phyloP scores from a whole-genome alignment of 805 yeast species.

The Starmerella ratchasimensis region DNA sequence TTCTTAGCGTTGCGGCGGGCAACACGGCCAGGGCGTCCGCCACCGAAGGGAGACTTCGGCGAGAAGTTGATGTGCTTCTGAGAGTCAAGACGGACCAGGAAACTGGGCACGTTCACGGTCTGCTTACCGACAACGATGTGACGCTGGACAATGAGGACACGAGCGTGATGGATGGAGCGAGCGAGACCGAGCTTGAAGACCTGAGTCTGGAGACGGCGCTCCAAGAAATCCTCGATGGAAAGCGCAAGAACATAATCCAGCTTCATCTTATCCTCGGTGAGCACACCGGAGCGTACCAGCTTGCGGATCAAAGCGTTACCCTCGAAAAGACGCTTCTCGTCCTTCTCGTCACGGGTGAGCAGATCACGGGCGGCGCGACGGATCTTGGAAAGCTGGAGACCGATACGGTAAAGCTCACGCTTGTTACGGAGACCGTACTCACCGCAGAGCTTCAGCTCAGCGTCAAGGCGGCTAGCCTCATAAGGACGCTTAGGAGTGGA shows the following conservation, averaged over 20 bases:
- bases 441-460: constrained; percentile 98
- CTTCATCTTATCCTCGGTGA: constrained; percentile 98
- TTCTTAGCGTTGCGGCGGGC: constrained; percentile 79
- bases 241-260: constrained; percentile 99
- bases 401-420: constrained; percentile 99
- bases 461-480: constrained; percentile 98
- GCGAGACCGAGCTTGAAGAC: constrained; percentile 99
- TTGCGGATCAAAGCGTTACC: constrained; percentile 99
- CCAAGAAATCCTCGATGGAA: constrained; percentile 97
- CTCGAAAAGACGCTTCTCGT: constrained; percentile 99
- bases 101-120: constrained; percentile 95
- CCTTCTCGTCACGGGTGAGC: constrained; percentile 99
- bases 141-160: constrained; percentile 97
- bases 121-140: constrained; percentile 99
- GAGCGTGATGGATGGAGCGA: constrained; percentile 98
- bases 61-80: constrained; percentile 99
- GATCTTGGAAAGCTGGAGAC: constrained; percentile 97
- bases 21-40: constrained; percentile 99
- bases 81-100: constrained; percentile 99
- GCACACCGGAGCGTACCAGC: constrained; percentile 97
- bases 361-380: constrained; percentile 99
- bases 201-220: constrained; percentile 99
- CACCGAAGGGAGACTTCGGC: constrained; percentile 99
- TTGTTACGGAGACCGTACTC: constrained; percentile 99
- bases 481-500: constrained; percentile 98